These are phyloP conservation scores for Zopfia rhizophila DNA, from an alignment of 2,329 filamentous ascomycete species.

Conservation along the genomic window DNA sequence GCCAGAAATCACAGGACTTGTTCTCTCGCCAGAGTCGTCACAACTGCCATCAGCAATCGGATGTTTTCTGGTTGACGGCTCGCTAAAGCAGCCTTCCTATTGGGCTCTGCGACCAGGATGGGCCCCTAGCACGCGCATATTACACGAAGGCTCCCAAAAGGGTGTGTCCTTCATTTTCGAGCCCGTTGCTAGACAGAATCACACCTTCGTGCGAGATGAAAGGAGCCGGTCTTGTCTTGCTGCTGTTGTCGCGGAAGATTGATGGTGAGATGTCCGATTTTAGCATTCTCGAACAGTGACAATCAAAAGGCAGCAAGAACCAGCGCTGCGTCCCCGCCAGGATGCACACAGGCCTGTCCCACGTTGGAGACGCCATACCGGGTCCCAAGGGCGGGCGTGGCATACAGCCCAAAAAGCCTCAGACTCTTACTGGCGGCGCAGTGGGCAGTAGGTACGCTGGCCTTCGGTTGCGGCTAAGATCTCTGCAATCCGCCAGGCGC, in stretches of 20 bases:
- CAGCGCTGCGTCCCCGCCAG: conserved; percentile 9
- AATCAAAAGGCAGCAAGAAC: conserved; percentile 18
- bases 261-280: too few relatives aligned
- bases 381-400: conserved; percentile 29
- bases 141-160: conserved; percentile 17
- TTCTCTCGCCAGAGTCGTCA: too few relatives aligned
- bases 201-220: conserved; percentile 28
- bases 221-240: conserved; percentile 23
- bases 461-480: conserved; percentile 38
- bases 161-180: conserved; percentile 17
- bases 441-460: conserved; percentile 28
- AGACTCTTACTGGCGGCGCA: conserved; percentile 22
- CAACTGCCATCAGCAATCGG: too few relatives aligned
- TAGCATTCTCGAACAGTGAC: conserved; percentile 13
- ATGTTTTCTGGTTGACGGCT: conserved; percentile 26
- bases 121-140: conserved; percentile 15
- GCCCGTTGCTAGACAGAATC: conserved; percentile 8
- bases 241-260: too few relatives aligned
- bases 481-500: conserved; percentile 29
- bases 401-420: conserved; percentile 33
- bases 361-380: conserved; percentile 36
- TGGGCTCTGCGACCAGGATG: conserved; percentile 32
- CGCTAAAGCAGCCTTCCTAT: conserved; percentile 34
- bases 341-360: conserved; percentile 21
- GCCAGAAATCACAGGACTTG: too few relatives aligned